These are phyloP conservation scores for Aureobasidium sp. DNA, from an alignment of 2,329 filamentous ascomycete species.

Conservation along the genomic window DNA sequence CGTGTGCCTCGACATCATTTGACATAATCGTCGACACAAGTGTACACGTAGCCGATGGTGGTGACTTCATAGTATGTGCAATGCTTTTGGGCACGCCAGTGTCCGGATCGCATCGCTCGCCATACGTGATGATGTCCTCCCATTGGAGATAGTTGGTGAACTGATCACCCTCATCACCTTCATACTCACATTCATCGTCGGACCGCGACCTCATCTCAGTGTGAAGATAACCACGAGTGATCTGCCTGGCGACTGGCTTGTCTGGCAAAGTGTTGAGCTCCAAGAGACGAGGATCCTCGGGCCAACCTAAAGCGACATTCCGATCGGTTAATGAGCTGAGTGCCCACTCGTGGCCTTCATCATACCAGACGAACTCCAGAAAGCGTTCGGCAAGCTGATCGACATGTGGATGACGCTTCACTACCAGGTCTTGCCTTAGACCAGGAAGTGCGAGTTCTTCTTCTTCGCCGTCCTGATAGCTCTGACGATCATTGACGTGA, in stretches of 20 bases:
- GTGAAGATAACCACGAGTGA: not conserved
- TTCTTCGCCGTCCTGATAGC: not conserved
- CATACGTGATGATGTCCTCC: not conserved
- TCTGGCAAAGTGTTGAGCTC: not conserved
- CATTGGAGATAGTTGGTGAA: not conserved
- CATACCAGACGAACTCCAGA: not conserved
- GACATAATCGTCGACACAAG: fast-evolving
- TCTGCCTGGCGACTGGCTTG: not conserved
- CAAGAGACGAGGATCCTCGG: not conserved
- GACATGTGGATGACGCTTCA: not conserved
- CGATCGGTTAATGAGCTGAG: not conserved
- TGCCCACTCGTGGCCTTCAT: not conserved
- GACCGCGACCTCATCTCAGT: not conserved
- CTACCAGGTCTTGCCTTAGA: not conserved
- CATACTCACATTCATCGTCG: not conserved
- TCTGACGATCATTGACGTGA: not conserved
- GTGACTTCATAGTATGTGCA: not conserved
- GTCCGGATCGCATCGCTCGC: not conserved
- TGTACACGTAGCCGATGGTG: not conserved
- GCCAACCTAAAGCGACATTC: not conserved
- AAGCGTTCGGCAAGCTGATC: not conserved
- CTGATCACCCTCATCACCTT: not conserved
- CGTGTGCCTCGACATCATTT: not conserved
- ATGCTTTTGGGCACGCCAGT: not conserved
- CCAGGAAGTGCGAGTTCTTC: not conserved